Evolutionary conservation across 345 rosid genomes (phyloP).

Genomic region (Diplotaxis tenuifolia): DNA sequence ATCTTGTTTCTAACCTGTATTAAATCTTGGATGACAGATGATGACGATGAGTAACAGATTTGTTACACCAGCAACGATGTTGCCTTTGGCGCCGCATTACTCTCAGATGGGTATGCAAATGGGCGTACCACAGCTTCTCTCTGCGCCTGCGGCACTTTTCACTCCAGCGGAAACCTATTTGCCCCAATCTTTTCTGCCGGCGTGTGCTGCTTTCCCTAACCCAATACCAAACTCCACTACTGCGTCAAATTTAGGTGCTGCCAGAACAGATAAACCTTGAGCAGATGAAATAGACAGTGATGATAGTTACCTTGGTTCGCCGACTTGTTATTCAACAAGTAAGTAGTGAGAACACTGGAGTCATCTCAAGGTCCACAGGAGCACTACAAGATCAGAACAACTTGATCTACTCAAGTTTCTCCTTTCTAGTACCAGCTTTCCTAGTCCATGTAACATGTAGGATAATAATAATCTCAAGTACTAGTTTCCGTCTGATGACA

Average conservation of each 20-base stretch:
- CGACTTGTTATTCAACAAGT: background rate
- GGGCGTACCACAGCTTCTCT: constrained; percentile 27
- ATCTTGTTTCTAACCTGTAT: constrained; percentile 17
- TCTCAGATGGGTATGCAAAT: constrained; percentile 32
- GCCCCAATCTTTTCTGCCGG: constrained; percentile 15
- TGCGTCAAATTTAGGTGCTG: constrained; percentile 15
- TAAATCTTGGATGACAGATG: constrained; percentile 18
- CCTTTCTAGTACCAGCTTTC: constrained; percentile 2
- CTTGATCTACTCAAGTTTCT: constrained; percentile 16
- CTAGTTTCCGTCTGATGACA: constrained; percentile 14
- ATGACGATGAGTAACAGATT: constrained; percentile 49
- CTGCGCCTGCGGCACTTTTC: constrained; percentile 10
- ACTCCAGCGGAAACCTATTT: constrained; percentile 19
- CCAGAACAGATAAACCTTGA: constrained; percentile 18
- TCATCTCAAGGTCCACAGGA: constrained; percentile 6
- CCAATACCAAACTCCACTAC: constrained; percentile 25
- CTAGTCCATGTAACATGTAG: constrained; percentile 16
- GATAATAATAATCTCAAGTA: background rate
- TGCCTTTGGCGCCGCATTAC: constrained; percentile 28
- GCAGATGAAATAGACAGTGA: constrained; percentile 18
- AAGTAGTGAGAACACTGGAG: constrained; percentile 3
- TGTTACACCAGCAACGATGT: constrained; percentile 39
- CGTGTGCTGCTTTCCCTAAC: constrained; percentile 13
- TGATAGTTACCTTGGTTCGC: constrained; percentile 12
- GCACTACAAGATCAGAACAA: background rate